phyloP scores from a whole-genome alignment of 805 yeast species.

The Starmerella vaccinii region DNA sequence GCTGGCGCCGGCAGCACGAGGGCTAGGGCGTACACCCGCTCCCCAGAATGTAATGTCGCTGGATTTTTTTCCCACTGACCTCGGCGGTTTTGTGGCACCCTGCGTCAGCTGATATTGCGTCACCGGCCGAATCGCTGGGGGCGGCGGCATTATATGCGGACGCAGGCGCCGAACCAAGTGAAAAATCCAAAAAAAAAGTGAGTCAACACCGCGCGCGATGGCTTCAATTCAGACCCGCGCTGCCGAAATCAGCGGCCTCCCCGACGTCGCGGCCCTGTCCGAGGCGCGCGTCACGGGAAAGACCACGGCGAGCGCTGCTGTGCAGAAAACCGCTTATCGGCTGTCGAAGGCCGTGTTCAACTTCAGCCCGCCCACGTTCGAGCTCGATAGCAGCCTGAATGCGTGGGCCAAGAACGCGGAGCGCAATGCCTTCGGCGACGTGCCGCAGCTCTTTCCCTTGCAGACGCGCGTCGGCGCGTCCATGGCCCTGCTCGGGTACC shows the following conservation, averaged over 20 bases:
- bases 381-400: conserved; percentile 48
- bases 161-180: not conserved
- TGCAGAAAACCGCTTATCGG: conserved; percentile 31
- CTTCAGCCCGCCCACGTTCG: conserved; percentile 56
- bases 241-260: conserved; percentile 13
- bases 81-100: not conserved
- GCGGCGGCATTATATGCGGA: not conserved
- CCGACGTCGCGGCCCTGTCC: conserved; percentile 6
- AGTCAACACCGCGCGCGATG: no score
- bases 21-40: no score
- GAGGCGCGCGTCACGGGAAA: conserved; percentile 11
- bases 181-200: no score
- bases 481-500: conserved; percentile 63
- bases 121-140: not conserved
- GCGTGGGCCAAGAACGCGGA: conserved; percentile 47
- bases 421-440: conserved; percentile 42
- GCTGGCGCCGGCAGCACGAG: no score
- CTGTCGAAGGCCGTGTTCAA: conserved; percentile 36
- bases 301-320: conserved; percentile 20
- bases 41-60: no score
- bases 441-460: conserved; percentile 46
- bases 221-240: not conserved
- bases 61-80: no score
- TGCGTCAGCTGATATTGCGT: conserved; percentile 6
- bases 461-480: conserved; percentile 83